Conservation (phyloP, 1,284 basidiomycete genomes). For the Meripilus lineatus region DNA sequence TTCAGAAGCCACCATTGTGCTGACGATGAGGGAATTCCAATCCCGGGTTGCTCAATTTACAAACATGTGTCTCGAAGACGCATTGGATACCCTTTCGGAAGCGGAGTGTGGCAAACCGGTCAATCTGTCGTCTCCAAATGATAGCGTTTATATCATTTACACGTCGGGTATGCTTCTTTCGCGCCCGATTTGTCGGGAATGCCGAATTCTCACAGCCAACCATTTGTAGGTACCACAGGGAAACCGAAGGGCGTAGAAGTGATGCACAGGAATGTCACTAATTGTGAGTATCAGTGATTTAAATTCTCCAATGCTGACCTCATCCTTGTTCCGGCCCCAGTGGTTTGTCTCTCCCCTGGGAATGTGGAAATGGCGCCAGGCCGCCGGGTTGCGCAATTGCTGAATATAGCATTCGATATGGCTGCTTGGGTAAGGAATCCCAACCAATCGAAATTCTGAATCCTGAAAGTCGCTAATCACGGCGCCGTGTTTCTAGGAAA, state of each 20-base stretch:
- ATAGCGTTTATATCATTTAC: conserved; percentile 55
- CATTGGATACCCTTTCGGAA: conserved; percentile 23
- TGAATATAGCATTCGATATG: conserved; percentile 62
- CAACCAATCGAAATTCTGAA: neutral
- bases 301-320: neutral
- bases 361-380: conserved; percentile 52
- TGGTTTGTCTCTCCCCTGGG: conserved; percentile 48
- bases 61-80: conserved; percentile 41
- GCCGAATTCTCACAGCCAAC: conserved; percentile 7
- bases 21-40: conserved; percentile 42
- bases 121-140: conserved; percentile 35
- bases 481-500: conserved; percentile 38
- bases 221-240: conserved; percentile 48
- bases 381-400: conserved; percentile 49
- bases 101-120: conserved; percentile 28
- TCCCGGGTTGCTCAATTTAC: conserved; percentile 31
- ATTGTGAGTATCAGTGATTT: conserved; percentile 33
- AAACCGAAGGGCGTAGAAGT: conserved; percentile 57
- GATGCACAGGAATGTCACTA: conserved; percentile 52
- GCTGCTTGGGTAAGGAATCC: conserved; percentile 52
- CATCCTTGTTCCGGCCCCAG: conserved; percentile 23
- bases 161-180: conserved; percentile 43
- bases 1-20: conserved; percentile 38
- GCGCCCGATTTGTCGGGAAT: neutral
- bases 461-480: neutral